Evolutionary conservation across 306 rosid genomes (phyloP).

Genomic region (Oemleria cerasiformis): DNA sequence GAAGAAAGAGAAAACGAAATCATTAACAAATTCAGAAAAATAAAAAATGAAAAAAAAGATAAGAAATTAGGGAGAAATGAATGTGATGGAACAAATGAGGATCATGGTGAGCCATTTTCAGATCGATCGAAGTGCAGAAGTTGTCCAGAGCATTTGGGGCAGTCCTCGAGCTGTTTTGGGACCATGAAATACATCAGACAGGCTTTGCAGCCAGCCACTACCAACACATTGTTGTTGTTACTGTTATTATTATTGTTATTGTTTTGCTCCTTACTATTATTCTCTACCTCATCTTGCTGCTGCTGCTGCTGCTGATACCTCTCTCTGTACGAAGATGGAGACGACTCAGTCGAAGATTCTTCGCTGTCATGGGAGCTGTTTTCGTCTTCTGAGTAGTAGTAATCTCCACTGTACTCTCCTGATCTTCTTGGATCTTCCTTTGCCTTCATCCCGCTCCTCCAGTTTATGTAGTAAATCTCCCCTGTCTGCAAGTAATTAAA

Average conservation of each 20-base stretch:
- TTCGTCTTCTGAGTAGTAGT: constrained; percentile 50
- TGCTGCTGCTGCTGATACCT: constrained; percentile 8
- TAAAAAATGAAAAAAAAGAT: too few species aligned
- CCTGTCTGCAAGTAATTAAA: constrained; percentile 57
- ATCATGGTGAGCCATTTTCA: constrained; percentile 55
- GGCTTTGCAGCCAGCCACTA: constrained; percentile 92
- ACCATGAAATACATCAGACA: constrained; percentile 98
- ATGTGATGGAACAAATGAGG: not conserved
- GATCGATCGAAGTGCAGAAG: constrained; percentile 96
- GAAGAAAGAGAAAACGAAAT: not conserved
- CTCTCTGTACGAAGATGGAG: constrained; percentile 40
- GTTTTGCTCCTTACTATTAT: constrained; percentile 27
- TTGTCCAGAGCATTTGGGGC: constrained; percentile 86
- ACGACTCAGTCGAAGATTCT: constrained; percentile 74
- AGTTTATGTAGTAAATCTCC: constrained; percentile 89
- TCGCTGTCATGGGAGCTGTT: constrained; percentile 73
- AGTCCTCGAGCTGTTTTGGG: constrained; percentile 74
- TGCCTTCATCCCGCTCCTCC: constrained; percentile 93
- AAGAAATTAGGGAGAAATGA: constrained; percentile 4
- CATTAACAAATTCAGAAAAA: not conserved
- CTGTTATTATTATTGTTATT: not conserved
- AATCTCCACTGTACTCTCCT: constrained; percentile 37
- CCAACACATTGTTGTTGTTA: constrained; percentile 44
- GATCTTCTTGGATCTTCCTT: constrained; percentile 77
- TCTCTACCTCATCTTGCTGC: constrained; percentile 4